Conservation (phyloP, 768 basidiomycete species). For the Tephrocybe sp. region DNA sequence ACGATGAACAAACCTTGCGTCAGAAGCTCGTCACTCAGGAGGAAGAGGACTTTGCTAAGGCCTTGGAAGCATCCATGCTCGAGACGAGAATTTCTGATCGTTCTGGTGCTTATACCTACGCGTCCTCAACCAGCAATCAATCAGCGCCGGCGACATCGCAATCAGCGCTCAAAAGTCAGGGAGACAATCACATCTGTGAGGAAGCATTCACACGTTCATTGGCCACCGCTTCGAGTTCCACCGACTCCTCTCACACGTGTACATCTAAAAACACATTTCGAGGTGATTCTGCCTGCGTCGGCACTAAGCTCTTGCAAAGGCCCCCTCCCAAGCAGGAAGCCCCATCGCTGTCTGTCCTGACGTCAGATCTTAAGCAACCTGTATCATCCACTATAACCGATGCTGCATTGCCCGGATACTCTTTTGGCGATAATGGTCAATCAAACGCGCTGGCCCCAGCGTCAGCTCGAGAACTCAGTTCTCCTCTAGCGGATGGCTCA, state of each 20-base stretch:
- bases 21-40: constrained; percentile 45
- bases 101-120: constrained; percentile 11
- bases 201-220: constrained; percentile 22
- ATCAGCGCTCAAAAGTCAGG: background rate
- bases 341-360: no score
- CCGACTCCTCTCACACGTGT: no score
- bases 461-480: background rate
- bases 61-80: constrained; percentile 53
- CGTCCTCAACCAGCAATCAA: constrained; percentile 23
- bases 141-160: background rate
- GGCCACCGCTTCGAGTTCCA: background rate
- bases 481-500: background rate
- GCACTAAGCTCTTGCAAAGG: no score
- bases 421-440: background rate
- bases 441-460: background rate
- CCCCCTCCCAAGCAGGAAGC: no score
- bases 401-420: no score
- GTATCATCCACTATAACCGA: no score
- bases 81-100: background rate
- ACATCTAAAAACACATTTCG: no score
- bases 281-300: no score
- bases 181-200: background rate
- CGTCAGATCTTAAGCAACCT: no score
- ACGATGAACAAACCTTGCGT: constrained; percentile 28
- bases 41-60: constrained; percentile 66